A percentile compares a stretch with the other conserved stretches of the same genome.
Evolutionary conservation across 345 rosid genomes (phyloP).

Genomic region (Populus davidiana): DNA sequence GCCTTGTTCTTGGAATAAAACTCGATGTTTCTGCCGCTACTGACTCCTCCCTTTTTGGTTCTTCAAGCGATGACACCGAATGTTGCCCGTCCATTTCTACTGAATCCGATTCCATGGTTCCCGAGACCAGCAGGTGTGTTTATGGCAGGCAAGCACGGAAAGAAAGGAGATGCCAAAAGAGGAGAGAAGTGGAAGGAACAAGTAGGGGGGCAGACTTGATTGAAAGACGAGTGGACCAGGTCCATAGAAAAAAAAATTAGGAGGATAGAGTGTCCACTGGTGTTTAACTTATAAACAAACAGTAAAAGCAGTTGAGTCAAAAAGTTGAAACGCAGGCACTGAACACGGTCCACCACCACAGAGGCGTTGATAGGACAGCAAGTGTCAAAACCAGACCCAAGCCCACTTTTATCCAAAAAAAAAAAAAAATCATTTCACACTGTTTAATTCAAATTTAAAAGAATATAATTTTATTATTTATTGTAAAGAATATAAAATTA

Average conservation of each 20-base stretch:
- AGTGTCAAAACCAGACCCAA: too few relatives aligned
- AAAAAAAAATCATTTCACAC: too few relatives aligned
- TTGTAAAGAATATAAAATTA: too few relatives aligned
- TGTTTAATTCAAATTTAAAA: too few relatives aligned
- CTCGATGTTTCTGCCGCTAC: neutral
- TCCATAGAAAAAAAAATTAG: neutral
- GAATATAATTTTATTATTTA: too few relatives aligned
- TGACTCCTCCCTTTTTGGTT: neutral
- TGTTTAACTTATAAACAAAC: neutral
- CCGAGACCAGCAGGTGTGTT: neutral
- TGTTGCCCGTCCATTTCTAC: neutral
- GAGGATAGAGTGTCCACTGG: neutral
- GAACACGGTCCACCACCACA: neutral
- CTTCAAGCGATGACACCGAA: neutral
- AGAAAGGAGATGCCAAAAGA: neutral
- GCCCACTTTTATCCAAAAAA: too few relatives aligned
- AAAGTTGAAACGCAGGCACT: neutral
- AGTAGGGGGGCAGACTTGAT: neutral
- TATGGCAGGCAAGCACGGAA: neutral
- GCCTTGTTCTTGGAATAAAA: neutral
- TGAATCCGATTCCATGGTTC: neutral
- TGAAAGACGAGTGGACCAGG: conserved; percentile 4
- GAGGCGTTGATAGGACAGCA: neutral
- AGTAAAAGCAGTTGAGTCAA: neutral
- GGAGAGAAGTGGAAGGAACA: neutral